A percentile compares a stretch with the other conserved stretches of the same genome.
Conservation (phyloP, 2,329 filamentous ascomycete species). For the Nemania bipapillata region DNA sequence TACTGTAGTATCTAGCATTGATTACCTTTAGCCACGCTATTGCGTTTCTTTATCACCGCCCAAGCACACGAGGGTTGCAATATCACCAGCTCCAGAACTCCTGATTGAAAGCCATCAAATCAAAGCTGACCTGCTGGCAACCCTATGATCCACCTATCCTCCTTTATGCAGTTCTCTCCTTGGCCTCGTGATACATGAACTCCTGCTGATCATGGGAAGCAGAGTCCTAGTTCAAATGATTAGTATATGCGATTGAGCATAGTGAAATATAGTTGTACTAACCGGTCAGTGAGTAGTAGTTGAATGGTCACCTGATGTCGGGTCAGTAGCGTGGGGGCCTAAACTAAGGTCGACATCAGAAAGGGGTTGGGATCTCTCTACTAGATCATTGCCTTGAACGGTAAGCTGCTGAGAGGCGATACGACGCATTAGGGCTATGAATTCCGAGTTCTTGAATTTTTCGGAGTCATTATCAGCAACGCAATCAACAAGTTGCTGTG, state of each 20-base stretch:
- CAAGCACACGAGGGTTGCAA: neutral
- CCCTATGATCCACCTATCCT: neutral
- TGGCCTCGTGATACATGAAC: neutral
- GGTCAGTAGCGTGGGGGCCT: constrained; percentile 5
- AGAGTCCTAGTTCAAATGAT: neutral
- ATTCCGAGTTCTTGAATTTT: constrained; percentile 83
- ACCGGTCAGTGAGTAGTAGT: neutral
- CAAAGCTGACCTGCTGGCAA: neutral
- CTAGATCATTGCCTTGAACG: constrained; percentile 76
- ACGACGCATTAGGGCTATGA: constrained; percentile 79
- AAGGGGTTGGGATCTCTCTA: constrained; percentile 51
- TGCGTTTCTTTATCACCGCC: neutral
- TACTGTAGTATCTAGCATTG: neutral
- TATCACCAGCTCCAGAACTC: neutral
- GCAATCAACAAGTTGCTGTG: constrained; percentile 74
- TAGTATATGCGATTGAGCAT: neutral
- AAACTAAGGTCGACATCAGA: neutral
- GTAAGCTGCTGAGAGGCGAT: constrained; percentile 77
- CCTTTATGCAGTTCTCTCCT: neutral
- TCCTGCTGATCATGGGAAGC: neutral
- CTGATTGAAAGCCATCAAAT: neutral
- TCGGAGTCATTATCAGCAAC: constrained; percentile 74
- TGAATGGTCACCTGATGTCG: neutral
- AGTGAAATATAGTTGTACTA: neutral
- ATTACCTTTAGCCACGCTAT: neutral